Percentiles rank a stretch among this genome's conserved stretches.
These are phyloP conservation scores for Diplodia seriata DNA, from an alignment of 2,329 filamentous ascomycete genomes.

Conservation along the genomic window DNA sequence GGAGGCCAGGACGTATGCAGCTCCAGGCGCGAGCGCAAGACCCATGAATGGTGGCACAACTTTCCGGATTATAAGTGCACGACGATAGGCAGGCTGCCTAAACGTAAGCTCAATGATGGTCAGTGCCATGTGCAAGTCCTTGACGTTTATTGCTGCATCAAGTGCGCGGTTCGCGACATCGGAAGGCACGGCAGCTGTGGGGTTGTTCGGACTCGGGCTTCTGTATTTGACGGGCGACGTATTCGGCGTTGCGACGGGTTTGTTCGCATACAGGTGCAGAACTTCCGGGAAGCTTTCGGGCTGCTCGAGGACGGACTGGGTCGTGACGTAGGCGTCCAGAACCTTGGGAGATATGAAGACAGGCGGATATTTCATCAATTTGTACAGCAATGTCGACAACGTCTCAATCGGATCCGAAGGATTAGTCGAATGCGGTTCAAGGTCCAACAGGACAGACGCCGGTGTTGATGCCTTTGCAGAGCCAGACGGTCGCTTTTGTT, in stretches of 20 bases:
- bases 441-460: conserved; percentile 15
- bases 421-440: conserved; percentile 3
- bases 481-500: background rate
- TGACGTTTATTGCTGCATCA: conserved; percentile 77
- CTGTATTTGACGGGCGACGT: conserved; percentile 56
- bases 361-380: conserved; percentile 73
- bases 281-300: conserved; percentile 80
- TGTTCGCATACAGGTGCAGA: conserved; percentile 82
- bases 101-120: conserved; percentile 76
- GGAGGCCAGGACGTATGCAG: conserved; percentile 72
- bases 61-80: conserved; percentile 71
- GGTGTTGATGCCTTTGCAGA: background rate
- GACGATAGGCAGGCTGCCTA: conserved; percentile 68
- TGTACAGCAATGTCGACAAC: conserved; percentile 66
- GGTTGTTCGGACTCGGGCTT: conserved; percentile 68
- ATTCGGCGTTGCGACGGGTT: conserved; percentile 71
- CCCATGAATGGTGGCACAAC: conserved; percentile 66
- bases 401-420: conserved; percentile 41
- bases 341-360: conserved; percentile 80
- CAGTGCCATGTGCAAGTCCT: conserved; percentile 79
- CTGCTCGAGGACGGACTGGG: conserved; percentile 75
- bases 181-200: conserved; percentile 67
- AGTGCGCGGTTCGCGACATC: conserved; percentile 76
- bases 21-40: conserved; percentile 66
- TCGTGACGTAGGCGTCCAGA: conserved; percentile 75